Evolutionary conservation across 257 asterid species (phyloP), one percentile per base, ranked within the genome.

Genomic region (Penstemon newberryi): DNA sequence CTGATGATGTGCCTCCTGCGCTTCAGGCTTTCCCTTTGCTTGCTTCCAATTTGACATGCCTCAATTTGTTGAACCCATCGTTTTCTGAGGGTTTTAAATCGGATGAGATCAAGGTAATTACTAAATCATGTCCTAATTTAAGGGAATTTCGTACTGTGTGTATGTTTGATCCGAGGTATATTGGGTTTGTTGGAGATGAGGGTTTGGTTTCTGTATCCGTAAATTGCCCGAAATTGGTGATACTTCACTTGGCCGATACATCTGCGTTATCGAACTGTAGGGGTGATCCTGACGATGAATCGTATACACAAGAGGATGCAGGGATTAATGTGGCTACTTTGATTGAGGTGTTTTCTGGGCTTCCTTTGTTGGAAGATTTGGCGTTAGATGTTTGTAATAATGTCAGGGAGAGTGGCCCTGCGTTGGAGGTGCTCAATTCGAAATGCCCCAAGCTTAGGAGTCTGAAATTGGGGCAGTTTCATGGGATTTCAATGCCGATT

Each of bases 291-390:
- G 80, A 80, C 49, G 77, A 79, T 39, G 85, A 88, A 0, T 94
- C 82, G n/a, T 81, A 60, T 73, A 63, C 87, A 6, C 80, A 59
- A 60, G 95, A 87, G 70, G 96, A 90, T 47, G 86, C 91, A 0
- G 73, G 61, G 70, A 80, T 94, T 55, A 84, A 75, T 41, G 82
- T 79, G 0, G 75, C 85, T 8, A 81, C 86, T 51, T 71, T 94
- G 88, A 87, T 89, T 60, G 99, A 89, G 95, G 73, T 86, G n/a
- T 91, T 91, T 70, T 84, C 96, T 0, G 83, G 91, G 63, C 88
- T 94, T 47, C 85, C 95, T 0, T 60, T 79, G 73, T 78, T 91
- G 18, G 97, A 87, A 79, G 96, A 91, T 45, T 76, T 94, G 47
- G 85, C 69, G 11, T 69, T 94, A 25, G 97, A 94, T 80, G 69